Percentiles rank a stretch among this genome's conserved stretches.
These are phyloP conservation scores for Parafenestella ontariensis DNA, from an alignment of 2,329 filamentous ascomycete genomes.

Conservation along the genomic window DNA sequence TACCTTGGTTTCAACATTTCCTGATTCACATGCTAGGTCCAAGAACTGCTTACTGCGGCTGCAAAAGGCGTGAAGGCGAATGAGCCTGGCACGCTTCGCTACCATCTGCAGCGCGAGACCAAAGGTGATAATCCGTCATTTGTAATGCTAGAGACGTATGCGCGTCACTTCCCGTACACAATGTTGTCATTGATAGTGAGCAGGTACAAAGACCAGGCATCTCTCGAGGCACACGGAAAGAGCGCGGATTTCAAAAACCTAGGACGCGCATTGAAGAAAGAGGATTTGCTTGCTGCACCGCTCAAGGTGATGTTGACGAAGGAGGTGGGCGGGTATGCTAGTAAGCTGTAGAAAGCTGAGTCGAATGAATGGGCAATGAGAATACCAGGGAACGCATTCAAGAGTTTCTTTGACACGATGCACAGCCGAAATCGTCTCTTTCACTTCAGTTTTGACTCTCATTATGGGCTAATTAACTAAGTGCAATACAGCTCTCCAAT, in stretches of 20 bases:
- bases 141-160: slow-evolving; percentile 45
- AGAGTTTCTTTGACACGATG: too few relatives aligned
- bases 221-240: slow-evolving; percentile 34
- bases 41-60: slow-evolving; percentile 35
- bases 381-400: too few relatives aligned
- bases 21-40: slow-evolving; percentile 26
- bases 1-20: neutral
- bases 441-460: too few relatives aligned
- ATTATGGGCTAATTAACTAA: too few relatives aligned
- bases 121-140: slow-evolving; percentile 36
- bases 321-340: slow-evolving; percentile 34
- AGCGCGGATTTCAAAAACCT: slow-evolving; percentile 32
- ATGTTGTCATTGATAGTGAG: neutral
- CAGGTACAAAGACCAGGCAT: slow-evolving; percentile 42
- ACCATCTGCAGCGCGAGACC: slow-evolving; percentile 40
- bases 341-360: slow-evolving; percentile 6
- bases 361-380: too few relatives aligned
- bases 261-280: slow-evolving; percentile 31
- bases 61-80: slow-evolving; percentile 38
- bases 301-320: slow-evolving; percentile 39
- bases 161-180: neutral
- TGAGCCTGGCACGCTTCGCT: slow-evolving; percentile 44
- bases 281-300: slow-evolving; percentile 39
- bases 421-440: too few relatives aligned
- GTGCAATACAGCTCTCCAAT: too few relatives aligned